phyloP scores from a whole-genome alignment of 768 basidiomycete species.

The Xerocomellus dryophilus region DNA sequence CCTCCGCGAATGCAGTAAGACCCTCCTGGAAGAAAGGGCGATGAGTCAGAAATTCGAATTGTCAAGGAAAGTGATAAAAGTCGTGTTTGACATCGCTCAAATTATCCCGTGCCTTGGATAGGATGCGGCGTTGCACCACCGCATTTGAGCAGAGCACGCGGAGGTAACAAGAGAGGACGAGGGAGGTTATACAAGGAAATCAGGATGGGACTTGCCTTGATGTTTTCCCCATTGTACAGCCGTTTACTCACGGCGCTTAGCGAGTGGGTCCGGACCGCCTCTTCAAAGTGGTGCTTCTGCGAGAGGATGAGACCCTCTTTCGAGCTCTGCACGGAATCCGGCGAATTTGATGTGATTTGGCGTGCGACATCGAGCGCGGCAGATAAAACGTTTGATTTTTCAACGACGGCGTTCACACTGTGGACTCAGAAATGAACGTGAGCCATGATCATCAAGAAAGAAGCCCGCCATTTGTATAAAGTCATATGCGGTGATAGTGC shows the following conservation, averaged over 20 bases:
- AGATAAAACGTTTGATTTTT: slow-evolving; percentile 47
- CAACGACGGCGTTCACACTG: slow-evolving; percentile 73
- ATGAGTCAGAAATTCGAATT: slow-evolving; percentile 15
- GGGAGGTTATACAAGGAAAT: background rate
- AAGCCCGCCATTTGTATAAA: background rate
- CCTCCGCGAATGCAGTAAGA: slow-evolving; percentile 56
- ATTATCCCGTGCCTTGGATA: background rate
- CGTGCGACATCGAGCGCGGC: slow-evolving; percentile 62
- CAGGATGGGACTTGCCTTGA: slow-evolving; percentile 48
- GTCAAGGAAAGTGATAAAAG: background rate
- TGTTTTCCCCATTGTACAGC: slow-evolving; percentile 60
- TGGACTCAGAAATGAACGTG: slow-evolving; percentile 7
- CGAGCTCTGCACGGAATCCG: slow-evolving; percentile 74
- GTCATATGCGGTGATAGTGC: slow-evolving; percentile 13
- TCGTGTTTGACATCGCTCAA: slow-evolving; percentile 1
- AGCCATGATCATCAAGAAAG: slow-evolving; percentile 15
- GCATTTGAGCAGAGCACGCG: background rate
- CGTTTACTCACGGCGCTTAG: slow-evolving; percentile 48
- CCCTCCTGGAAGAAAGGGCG: slow-evolving; percentile 52
- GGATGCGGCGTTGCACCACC: background rate
- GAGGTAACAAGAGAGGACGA: background rate
- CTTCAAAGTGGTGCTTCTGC: slow-evolving; percentile 50
- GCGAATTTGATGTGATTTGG: slow-evolving; percentile 62
- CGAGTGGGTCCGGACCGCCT: slow-evolving; percentile 46
- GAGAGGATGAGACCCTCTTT: slow-evolving; percentile 65